These are phyloP conservation scores for Geotrichum carabidarum DNA, from an alignment of 1,139 yeast genomes.

Conservation along the genomic window DNA sequence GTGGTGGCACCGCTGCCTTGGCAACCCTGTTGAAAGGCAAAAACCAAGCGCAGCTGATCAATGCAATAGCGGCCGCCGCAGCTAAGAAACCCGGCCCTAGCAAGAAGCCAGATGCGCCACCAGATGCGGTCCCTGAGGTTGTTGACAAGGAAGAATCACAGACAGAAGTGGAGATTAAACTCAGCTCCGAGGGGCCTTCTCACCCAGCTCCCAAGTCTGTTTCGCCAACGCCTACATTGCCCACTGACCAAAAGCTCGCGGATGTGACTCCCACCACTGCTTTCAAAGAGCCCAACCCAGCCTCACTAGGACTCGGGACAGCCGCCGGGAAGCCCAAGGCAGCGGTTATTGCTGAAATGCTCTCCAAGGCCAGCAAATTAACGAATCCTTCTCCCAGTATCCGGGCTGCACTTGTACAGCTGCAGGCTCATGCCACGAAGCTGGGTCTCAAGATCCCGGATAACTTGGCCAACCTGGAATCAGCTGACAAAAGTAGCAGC, in stretches of 20 bases:
- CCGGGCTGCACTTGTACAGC: slow-evolving; percentile 35
- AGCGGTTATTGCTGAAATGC: slow-evolving; percentile 35
- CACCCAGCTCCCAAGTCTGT: too few species aligned
- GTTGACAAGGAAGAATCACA: not conserved
- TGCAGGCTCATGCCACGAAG: slow-evolving; percentile 33
- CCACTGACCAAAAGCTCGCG: not conserved
- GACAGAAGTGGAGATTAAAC: too few species aligned
- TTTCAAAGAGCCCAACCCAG: not conserved
- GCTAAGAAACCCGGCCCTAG: slow-evolving; percentile 20
- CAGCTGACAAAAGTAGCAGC: not conserved
- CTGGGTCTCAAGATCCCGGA: slow-evolving; percentile 19
- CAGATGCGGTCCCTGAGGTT: not conserved
- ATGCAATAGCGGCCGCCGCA: slow-evolving; percentile 74
- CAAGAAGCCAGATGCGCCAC: not conserved
- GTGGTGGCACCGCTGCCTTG: slow-evolving; percentile 52
- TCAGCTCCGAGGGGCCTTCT: too few species aligned
- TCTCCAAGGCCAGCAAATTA: slow-evolving; percentile 37
- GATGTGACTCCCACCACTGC: not conserved
- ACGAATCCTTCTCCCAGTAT: slow-evolving; percentile 37
- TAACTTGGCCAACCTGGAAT: not conserved
- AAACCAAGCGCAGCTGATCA: slow-evolving; percentile 82
- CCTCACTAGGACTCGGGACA: too few species aligned
- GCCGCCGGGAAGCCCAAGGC: slow-evolving; percentile 20
- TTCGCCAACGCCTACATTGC: not conserved
- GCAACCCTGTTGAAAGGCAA: slow-evolving; percentile 69